A percentile compares a stretch with the other conserved stretches of the same genome.
These are phyloP conservation scores for Scleromitrula shiraiana DNA, from an alignment of 2,329 filamentous ascomycete species.

Conservation along the genomic window DNA sequence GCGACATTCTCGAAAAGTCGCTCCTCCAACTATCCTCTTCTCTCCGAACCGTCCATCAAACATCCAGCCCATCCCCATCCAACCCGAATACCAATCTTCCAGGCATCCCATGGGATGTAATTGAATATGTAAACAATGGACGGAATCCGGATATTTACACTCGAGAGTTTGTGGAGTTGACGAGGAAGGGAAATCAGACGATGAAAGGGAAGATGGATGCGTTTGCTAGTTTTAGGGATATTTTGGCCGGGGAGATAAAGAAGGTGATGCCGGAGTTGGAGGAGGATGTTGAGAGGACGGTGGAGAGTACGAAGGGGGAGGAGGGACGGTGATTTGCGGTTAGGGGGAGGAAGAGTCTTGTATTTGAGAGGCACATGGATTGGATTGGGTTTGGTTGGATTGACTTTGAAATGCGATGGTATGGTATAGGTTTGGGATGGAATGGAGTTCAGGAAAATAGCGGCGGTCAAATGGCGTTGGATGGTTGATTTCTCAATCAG, in stretches of 20 bases:
- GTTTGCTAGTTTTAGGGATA: conserved; percentile 53
- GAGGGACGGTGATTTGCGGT: not conserved
- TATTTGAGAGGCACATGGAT: not conserved
- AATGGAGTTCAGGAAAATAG: too few relatives aligned
- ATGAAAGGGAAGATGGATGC: conserved; percentile 57
- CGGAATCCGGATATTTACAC: conserved; percentile 70
- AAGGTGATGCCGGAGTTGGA: conserved; percentile 26
- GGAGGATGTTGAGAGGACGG: conserved; percentile 24
- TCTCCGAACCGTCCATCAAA: conserved; percentile 19
- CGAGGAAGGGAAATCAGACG: conserved; percentile 57
- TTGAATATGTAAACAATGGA: conserved; percentile 62
- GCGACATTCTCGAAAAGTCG: conserved; percentile 44
- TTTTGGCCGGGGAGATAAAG: conserved; percentile 40
- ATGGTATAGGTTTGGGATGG: too few relatives aligned
- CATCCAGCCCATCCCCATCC: too few relatives aligned
- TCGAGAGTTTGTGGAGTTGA: conserved; percentile 63
- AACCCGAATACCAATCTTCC: conserved; percentile 38
- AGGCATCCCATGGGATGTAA: conserved; percentile 51
- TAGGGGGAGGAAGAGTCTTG: not conserved
- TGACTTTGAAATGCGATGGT: too few relatives aligned
- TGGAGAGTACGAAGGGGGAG: conserved; percentile 17
- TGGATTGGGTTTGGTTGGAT: not conserved
- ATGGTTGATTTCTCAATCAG: too few relatives aligned
- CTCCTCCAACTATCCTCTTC: conserved; percentile 3
- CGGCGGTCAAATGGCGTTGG: too few relatives aligned